These are phyloP conservation scores for Cordia subcordata DNA, from an alignment of 257 asterid species.

Conservation along the genomic window DNA sequence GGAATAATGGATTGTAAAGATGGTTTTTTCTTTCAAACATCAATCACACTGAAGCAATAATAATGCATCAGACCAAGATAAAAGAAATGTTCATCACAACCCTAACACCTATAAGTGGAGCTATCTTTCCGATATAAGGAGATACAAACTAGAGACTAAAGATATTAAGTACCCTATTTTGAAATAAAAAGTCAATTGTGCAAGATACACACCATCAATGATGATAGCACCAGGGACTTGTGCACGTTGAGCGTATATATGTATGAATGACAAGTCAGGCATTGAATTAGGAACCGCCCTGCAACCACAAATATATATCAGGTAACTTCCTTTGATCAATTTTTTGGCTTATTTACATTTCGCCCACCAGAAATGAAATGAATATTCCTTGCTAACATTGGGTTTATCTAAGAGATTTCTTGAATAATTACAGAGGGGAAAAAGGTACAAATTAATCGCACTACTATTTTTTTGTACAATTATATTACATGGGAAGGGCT, in stretches of 20 bases:
- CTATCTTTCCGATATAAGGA: not conserved
- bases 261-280: slow-evolving; percentile 82
- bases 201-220: slow-evolving; percentile 61
- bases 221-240: slow-evolving; percentile 85
- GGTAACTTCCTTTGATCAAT: too few species aligned
- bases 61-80: not conserved
- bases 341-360: too few species aligned
- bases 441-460: too few species aligned
- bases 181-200: not conserved
- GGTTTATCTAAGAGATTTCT: too few species aligned
- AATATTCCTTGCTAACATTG: too few species aligned
- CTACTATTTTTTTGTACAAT: too few species aligned
- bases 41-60: not conserved
- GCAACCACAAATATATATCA: slow-evolving; percentile 26
- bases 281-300: slow-evolving; percentile 65
- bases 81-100: not conserved
- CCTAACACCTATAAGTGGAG: not conserved
- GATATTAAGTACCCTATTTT: not conserved
- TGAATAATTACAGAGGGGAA: too few species aligned
- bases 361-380: too few species aligned
- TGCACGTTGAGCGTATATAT: slow-evolving; percentile 72
- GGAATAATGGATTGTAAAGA: not conserved
- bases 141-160: not conserved
- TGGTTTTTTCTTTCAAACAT: not conserved
- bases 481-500: too few species aligned